These are phyloP conservation scores for Litsea cubeba DNA, from an alignment of 164 flowering plant genomes.

Conservation along the genomic window DNA sequence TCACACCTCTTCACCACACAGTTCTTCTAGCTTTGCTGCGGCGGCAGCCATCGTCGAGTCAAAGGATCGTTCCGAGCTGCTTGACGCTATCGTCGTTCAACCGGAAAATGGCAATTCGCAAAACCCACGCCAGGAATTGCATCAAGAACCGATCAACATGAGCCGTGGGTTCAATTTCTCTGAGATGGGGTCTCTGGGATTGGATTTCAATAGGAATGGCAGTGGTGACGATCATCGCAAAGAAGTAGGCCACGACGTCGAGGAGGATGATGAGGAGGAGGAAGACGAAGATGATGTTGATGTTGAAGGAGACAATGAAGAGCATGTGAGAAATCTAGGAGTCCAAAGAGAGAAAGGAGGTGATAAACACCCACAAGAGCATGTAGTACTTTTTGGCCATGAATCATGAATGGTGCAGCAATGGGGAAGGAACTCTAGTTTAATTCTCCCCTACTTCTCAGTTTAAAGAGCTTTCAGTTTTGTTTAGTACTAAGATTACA, in stretches of 20 bases:
- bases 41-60: background rate
- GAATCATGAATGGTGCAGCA: background rate
- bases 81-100: slow-evolving; percentile 1
- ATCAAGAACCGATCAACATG: background rate
- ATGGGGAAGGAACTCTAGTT: background rate
- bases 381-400: background rate
- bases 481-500: background rate
- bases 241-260: background rate
- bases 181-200: background rate
- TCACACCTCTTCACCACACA: background rate
- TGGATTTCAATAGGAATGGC: background rate
- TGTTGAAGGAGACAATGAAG: background rate
- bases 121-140: background rate
- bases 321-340: slow-evolving; percentile 2
- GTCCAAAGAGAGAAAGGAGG: background rate
- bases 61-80: background rate
- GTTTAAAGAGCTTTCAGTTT: background rate
- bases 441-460: background rate
- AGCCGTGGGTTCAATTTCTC: background rate
- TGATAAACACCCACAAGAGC: background rate
- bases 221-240: background rate
- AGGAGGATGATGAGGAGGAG: background rate
- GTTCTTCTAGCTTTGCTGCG: background rate
- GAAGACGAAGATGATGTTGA: slow-evolving; percentile 3
- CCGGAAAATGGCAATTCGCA: background rate